phyloP scores from a whole-genome alignment of 192 early-diverging fungal species.

The Cetraspora pellucida region DNA sequence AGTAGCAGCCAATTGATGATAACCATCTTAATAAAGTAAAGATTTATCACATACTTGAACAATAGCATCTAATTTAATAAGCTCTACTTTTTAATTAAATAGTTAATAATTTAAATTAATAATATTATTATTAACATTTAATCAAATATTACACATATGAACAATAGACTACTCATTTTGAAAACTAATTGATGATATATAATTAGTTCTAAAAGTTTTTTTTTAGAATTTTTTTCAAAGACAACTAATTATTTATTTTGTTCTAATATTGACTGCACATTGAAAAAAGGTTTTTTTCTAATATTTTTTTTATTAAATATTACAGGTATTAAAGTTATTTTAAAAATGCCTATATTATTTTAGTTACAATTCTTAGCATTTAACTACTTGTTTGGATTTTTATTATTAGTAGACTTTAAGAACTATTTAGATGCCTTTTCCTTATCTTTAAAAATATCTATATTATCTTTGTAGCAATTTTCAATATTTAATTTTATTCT shows the following conservation, averaged over 20 bases:
- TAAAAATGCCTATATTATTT: too few relatives aligned
- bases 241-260: constrained; percentile 6
- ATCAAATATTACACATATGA: background rate
- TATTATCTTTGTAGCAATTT: too few relatives aligned
- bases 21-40: background rate
- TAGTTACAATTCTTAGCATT: too few relatives aligned
- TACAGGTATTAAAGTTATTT: too few relatives aligned
- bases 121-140: background rate
- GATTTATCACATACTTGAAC: background rate
- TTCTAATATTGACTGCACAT: background rate
- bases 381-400: too few relatives aligned
- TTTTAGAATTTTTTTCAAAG: background rate
- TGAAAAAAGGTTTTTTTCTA: background rate
- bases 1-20: background rate
- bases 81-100: too few relatives aligned
- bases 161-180: background rate
- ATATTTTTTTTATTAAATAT: too few relatives aligned
- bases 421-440: too few relatives aligned
- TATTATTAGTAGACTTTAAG: too few relatives aligned
- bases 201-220: background rate
- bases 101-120: background rate
- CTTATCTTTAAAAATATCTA: too few relatives aligned
- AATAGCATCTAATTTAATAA: background rate
- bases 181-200: background rate
- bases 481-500: too few relatives aligned